Evolutionary conservation across 371 early-diverging fungal genomes (phyloP).

Genomic region (Batkoa obscura): DNA sequence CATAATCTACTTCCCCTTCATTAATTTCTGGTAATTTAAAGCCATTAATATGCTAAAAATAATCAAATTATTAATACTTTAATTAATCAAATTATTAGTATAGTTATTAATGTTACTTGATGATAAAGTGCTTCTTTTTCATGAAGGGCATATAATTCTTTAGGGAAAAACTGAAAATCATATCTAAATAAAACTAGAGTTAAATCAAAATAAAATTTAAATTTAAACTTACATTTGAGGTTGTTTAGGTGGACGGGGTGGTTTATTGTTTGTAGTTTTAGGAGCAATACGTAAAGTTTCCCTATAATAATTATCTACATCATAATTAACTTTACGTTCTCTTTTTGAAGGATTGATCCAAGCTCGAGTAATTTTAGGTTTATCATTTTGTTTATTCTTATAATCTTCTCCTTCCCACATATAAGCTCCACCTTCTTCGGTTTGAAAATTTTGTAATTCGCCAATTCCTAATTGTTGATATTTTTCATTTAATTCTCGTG

Average conservation of each 20-base stretch:
- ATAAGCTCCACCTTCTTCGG: slow-evolving; percentile 53
- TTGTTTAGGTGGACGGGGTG: slow-evolving; percentile 43
- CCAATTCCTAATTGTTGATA: slow-evolving; percentile 75
- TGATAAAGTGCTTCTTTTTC: slow-evolving; percentile 55
- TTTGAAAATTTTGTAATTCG: slow-evolving; percentile 69
- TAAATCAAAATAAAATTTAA: slow-evolving; percentile 7
- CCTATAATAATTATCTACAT: slow-evolving; percentile 73
- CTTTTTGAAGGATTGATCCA: slow-evolving; percentile 85
- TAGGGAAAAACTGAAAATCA: slow-evolving; percentile 91
- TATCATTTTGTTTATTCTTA: slow-evolving; percentile 1
- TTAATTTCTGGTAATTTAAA: slow-evolving; percentile 19
- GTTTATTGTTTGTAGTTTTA: slow-evolving; percentile 25
- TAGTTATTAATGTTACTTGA: slow-evolving; percentile 13
- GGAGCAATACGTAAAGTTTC: slow-evolving; percentile 43
- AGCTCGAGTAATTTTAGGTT: slow-evolving; percentile 13
- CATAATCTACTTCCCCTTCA: slow-evolving; percentile 20
- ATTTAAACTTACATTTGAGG: slow-evolving; percentile 17
- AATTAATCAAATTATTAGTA: too few species aligned
- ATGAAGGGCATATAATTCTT: slow-evolving; percentile 53
- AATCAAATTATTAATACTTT: too few species aligned
- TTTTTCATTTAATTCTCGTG: slow-evolving; percentile 67
- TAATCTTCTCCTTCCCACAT: slow-evolving; percentile 95
- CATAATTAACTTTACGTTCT: slow-evolving; percentile 70
- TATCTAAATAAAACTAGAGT: slow-evolving; percentile 11
- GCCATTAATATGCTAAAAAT: slow-evolving; percentile 39